Percentiles rank a stretch among this genome's conserved stretches.
Evolutionary conservation across 257 asterid species (phyloP).

Genomic region (Leptodermis oblonga): DNA sequence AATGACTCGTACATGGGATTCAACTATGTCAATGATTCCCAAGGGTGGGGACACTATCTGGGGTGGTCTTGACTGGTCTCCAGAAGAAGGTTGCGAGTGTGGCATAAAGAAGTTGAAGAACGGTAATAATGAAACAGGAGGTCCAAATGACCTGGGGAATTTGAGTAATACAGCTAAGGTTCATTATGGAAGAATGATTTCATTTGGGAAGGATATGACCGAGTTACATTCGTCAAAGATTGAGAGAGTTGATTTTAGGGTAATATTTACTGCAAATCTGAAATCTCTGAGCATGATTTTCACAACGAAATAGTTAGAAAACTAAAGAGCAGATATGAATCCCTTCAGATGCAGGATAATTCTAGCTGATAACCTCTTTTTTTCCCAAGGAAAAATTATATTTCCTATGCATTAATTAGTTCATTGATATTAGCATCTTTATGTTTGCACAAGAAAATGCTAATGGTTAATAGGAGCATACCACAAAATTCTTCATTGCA

Average conservation of each 20-base stretch:
- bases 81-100: constrained; percentile 66
- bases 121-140: constrained; percentile 29
- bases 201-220: constrained; percentile 65
- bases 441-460: not conserved
- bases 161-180: constrained; percentile 22
- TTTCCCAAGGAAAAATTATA: not conserved
- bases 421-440: not conserved
- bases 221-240: constrained; percentile 53
- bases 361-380: not conserved
- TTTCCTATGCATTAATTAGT: not conserved
- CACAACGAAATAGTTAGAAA: not conserved
- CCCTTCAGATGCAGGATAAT: not conserved
- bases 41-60: constrained; percentile 83
- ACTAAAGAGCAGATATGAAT: not conserved
- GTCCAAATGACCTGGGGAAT: constrained; percentile 26
- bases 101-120: constrained; percentile 34
- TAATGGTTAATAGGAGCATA: not conserved
- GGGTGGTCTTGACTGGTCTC: constrained; percentile 88
- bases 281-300: not conserved
- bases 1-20: constrained; percentile 88
- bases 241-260: constrained; percentile 57
- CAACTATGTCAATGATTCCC: constrained; percentile 75
- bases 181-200: constrained; percentile 60
- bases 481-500: not conserved
- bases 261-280: constrained; percentile 24